Conservation (phyloP, 2,329 filamentous ascomycete genomes). For the Trichoderma sp. region DNA sequence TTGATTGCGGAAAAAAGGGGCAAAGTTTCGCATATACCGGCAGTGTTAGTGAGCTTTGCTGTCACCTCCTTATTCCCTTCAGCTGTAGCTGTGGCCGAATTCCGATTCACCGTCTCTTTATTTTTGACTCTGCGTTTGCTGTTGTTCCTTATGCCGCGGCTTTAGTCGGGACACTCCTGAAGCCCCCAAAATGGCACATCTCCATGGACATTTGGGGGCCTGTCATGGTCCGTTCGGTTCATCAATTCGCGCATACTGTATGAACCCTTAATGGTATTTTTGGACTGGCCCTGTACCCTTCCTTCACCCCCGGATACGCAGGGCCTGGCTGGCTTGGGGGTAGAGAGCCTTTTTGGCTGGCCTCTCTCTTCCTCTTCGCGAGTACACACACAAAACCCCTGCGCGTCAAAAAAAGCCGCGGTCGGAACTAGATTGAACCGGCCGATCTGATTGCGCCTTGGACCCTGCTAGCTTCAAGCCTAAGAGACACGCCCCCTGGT, state of each 20-base stretch:
- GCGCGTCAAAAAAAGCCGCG: slow-evolving; percentile 17
- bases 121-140: background rate
- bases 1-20: background rate
- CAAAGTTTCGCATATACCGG: background rate
- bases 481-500: slow-evolving; percentile 10
- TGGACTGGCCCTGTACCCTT: background rate
- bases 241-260: slow-evolving; percentile 17
- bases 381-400: background rate
- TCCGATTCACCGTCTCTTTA: background rate
- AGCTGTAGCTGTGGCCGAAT: background rate
- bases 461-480: background rate
- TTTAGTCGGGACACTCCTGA: slow-evolving; percentile 2
- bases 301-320: background rate
- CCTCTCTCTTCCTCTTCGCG: background rate
- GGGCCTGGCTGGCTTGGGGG: background rate
- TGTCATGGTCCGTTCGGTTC: background rate
- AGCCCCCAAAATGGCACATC: background rate
- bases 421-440: slow-evolving; percentile 19
- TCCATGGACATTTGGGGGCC: slow-evolving; percentile 2
- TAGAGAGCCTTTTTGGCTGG: background rate
- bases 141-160: background rate
- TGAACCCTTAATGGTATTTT: background rate
- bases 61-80: slow-evolving; percentile 3
- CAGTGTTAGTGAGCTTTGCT: background rate
- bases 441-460: slow-evolving; percentile 12